These are phyloP conservation scores for Darksidea phi DNA, from an alignment of 495 filamentous ascomycete species.

Conservation along the genomic window DNA sequence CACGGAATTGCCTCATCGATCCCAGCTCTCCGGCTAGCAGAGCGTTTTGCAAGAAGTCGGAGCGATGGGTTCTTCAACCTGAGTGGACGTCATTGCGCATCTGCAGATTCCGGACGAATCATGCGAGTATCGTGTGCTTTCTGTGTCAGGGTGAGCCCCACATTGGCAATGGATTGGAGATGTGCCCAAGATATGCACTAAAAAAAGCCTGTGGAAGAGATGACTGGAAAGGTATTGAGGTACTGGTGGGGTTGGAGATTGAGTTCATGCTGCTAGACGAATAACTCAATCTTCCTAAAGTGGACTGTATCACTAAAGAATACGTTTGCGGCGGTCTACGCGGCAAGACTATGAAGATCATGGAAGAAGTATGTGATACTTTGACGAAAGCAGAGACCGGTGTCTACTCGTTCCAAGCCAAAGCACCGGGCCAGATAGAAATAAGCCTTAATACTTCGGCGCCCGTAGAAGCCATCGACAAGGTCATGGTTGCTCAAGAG, in stretches of 20 bases:
- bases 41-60: not conserved
- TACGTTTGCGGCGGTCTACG: not conserved
- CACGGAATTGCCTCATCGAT: not conserved
- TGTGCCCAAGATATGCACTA: not conserved
- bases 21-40: not conserved
- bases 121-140: not conserved
- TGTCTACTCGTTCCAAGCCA: not conserved
- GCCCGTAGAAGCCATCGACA: not conserved
- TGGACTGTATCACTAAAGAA: not conserved
- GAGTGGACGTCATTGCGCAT: not conserved
- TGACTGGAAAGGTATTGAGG: not conserved
- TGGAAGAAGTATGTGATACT: not conserved
- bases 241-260: conserved; percentile 5
- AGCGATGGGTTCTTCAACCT: not conserved
- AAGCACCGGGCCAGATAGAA: not conserved
- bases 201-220: too few relatives aligned
- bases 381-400: not conserved
- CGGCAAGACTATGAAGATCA: not conserved
- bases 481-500: not conserved
- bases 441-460: not conserved
- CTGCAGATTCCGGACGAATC: not conserved
- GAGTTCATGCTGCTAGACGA: conserved; percentile 7
- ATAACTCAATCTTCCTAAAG: not conserved
- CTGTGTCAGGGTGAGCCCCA: not conserved
- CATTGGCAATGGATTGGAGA: not conserved